A percentile compares a stretch with the other conserved stretches of the same genome.
Conservation (phyloP, 805 yeast genomes). For the Candida quercuum region DNA sequence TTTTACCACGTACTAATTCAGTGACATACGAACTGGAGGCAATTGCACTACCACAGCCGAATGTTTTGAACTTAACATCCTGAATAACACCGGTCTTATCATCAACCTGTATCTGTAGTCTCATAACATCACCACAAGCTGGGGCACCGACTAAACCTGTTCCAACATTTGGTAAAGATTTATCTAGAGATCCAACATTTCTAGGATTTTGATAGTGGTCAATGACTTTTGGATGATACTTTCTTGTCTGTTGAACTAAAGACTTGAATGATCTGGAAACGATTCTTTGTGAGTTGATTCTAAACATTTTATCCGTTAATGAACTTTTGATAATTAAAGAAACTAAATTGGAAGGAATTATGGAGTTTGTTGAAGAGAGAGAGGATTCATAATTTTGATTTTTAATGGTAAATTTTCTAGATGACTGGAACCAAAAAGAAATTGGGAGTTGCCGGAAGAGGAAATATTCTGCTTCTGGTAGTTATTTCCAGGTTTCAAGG, state of each 20-base stretch:
- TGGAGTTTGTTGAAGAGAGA: too few relatives aligned
- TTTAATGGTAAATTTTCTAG: too few relatives aligned
- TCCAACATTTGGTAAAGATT: conserved; percentile 72
- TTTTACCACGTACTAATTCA: conserved; percentile 90
- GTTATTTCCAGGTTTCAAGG: too few relatives aligned
- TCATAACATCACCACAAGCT: conserved; percentile 99
- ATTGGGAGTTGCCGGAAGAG: too few relatives aligned
- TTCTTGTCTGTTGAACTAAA: conserved; percentile 26
- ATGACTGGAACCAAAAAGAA: too few relatives aligned
- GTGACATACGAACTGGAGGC: conserved; percentile 95
- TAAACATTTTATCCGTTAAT: too few relatives aligned
- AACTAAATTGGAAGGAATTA: too few relatives aligned
- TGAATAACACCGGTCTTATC: conserved; percentile 87
- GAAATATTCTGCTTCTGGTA: too few relatives aligned
- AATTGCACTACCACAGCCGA: conserved; percentile 98
- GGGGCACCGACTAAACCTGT: conserved; percentile 99
- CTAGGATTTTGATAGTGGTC: conserved; percentile 97
- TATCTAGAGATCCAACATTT: conserved; percentile 91
- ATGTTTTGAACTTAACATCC: conserved; percentile 96
- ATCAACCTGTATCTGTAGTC: conserved; percentile 89
- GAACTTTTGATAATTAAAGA: too few relatives aligned
- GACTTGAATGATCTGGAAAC: conserved; percentile 15
- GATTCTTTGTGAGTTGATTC: conserved; percentile 13
- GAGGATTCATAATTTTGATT: too few relatives aligned
- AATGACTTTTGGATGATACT: conserved; percentile 88